These are phyloP conservation scores for Herpetospermum pedunculosum DNA, from an alignment of 306 rosid genomes.

Conservation along the genomic window DNA sequence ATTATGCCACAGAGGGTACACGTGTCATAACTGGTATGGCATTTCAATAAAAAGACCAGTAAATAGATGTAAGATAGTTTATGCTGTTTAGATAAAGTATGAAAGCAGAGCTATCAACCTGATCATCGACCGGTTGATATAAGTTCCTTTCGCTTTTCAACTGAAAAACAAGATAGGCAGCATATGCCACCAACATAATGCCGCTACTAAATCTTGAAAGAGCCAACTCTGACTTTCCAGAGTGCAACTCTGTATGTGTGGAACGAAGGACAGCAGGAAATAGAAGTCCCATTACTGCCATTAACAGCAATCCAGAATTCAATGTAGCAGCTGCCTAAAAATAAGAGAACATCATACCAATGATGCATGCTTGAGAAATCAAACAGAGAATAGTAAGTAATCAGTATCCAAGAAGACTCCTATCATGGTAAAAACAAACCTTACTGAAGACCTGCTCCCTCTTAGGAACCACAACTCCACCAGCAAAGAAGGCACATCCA, in stretches of 20 bases:
- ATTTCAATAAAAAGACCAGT: not conserved
- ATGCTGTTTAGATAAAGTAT: not conserved
- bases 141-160: slow-evolving; percentile 28
- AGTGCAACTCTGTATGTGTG: slow-evolving; percentile 30
- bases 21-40: not conserved
- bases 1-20: not conserved
- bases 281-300: slow-evolving; percentile 53
- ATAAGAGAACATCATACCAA: not conserved
- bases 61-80: not conserved
- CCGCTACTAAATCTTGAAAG: slow-evolving; percentile 72
- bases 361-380: not conserved
- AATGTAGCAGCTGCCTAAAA: slow-evolving; percentile 25
- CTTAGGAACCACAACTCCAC: slow-evolving; percentile 50
- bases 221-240: slow-evolving; percentile 43
- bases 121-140: slow-evolving; percentile 26
- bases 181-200: slow-evolving; percentile 59
- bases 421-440: slow-evolving; percentile 26
- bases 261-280: slow-evolving; percentile 55
- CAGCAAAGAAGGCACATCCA: slow-evolving; percentile 74
- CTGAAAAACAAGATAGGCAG: slow-evolving; percentile 41
- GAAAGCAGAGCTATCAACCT: slow-evolving; percentile 22
- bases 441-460: slow-evolving; percentile 69
- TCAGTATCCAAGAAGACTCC: not conserved
- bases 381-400: not conserved
- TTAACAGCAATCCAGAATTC: slow-evolving; percentile 39